These are phyloP conservation scores for Podosphaera fusca DNA, from an alignment of 2,329 filamentous ascomycete species.

Conservation along the genomic window DNA sequence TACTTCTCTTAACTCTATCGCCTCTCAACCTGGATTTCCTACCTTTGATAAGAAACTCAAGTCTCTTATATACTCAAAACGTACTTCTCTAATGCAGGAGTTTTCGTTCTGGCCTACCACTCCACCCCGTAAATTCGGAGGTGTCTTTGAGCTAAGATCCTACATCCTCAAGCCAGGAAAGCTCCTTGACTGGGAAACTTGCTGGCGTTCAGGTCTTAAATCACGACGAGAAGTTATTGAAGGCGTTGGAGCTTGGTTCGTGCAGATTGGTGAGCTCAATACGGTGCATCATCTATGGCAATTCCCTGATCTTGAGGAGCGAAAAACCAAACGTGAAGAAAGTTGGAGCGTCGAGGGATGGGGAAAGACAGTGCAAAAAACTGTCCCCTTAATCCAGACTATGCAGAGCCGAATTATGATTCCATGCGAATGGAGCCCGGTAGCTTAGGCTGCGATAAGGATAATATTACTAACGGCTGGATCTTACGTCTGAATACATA, in stretches of 20 bases:
- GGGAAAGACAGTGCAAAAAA: constrained; percentile 96
- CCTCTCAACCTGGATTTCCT: constrained; percentile 58
- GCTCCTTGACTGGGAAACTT: constrained; percentile 92
- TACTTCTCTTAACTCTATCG: constrained; percentile 66
- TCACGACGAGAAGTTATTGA: constrained; percentile 95
- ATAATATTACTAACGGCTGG: too few relatives aligned
- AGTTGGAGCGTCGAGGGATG: constrained; percentile 91
- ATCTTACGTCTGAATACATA: too few relatives aligned
- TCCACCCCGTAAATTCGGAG: constrained; percentile 68
- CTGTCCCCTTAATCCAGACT: constrained; percentile 80
- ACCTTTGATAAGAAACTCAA: constrained; percentile 72
- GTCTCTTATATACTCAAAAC: constrained; percentile 62
- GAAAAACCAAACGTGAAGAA: constrained; percentile 72
- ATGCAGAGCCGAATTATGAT: constrained; percentile 92
- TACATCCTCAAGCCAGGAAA: constrained; percentile 94
- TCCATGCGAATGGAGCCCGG: constrained; percentile 90
- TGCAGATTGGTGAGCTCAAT: constrained; percentile 92
- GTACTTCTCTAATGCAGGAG: constrained; percentile 90
- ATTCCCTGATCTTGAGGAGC: constrained; percentile 88
- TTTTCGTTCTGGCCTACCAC: constrained; percentile 99
- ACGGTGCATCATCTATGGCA: constrained; percentile 98
- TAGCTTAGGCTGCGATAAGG: constrained; percentile 23
- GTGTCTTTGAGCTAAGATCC: constrained; percentile 84
- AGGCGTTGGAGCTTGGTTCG: constrained; percentile 94
- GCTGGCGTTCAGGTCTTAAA: constrained; percentile 82